These are phyloP conservation scores for Lactarius trivialis DNA, from an alignment of 768 basidiomycete species.

Conservation along the genomic window DNA sequence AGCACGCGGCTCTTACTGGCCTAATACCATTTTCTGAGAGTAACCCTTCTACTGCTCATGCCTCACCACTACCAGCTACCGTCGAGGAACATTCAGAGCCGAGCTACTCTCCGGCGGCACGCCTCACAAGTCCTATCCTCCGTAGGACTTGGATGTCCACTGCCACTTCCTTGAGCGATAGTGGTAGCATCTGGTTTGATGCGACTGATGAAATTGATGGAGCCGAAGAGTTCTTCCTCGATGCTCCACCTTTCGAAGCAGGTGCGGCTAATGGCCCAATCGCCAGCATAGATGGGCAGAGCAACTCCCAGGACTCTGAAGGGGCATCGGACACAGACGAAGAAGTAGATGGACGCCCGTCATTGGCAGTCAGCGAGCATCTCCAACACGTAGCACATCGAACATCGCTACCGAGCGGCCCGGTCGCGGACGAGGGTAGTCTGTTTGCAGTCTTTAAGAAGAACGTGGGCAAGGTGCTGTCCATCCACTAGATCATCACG, in stretches of 20 bases:
- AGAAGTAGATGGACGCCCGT: constrained; percentile 24
- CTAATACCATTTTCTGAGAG: constrained; percentile 27
- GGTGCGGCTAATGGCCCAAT: constrained; percentile 28
- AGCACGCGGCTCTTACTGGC: constrained; percentile 48
- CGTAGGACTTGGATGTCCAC: constrained; percentile 25
- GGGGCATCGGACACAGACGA: constrained; percentile 50
- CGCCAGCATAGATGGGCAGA: constrained; percentile 36
- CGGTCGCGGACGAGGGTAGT: constrained; percentile 71
- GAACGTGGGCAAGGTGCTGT: constrained; percentile 75
- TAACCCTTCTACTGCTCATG: constrained; percentile 24
- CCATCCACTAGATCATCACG: constrained; percentile 3
- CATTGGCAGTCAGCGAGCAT: constrained; percentile 12
- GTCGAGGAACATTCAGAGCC: constrained; percentile 42
- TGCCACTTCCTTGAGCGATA: constrained; percentile 27
- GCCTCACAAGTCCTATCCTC: constrained; percentile 13
- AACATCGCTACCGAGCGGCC: constrained; percentile 51
- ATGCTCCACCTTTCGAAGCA: constrained; percentile 24
- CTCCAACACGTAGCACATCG: constrained; percentile 37
- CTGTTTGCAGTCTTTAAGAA: constrained; percentile 79
- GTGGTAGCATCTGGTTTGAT: constrained; percentile 65
- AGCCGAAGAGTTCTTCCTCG: constrained; percentile 63
- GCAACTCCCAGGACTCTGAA: constrained; percentile 43
- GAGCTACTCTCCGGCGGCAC: constrained; percentile 19
- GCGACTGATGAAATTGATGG: constrained; percentile 56
- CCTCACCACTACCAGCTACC: constrained; percentile 38